A percentile compares a stretch with the other conserved stretches of the same genome.
phyloP scores from a whole-genome alignment of 2,329 filamentous ascomycete genomes.

The Pseudogymnoascus sp. region DNA sequence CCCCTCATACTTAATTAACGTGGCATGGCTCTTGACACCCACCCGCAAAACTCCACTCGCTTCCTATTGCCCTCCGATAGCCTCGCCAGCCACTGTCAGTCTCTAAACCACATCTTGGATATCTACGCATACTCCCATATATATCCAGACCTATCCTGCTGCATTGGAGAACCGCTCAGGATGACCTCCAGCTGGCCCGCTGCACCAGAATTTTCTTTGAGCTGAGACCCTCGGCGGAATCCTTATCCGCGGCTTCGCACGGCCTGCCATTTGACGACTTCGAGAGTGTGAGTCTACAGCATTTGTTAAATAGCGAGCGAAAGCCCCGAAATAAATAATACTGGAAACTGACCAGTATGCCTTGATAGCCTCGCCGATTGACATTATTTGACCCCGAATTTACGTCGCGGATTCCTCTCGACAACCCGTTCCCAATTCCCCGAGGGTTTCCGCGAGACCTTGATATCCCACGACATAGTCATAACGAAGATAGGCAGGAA shows the following conservation, averaged over 20 bases:
- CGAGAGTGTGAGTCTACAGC: neutral
- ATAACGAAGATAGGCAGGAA: neutral
- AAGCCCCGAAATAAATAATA: neutral
- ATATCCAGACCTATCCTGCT: neutral
- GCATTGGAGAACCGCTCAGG: neutral
- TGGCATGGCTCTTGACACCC: constrained; percentile 1
- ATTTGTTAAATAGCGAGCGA: neutral
- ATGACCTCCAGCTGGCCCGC: neutral
- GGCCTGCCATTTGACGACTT: neutral
- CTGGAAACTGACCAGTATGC: neutral
- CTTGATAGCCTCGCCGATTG: neutral
- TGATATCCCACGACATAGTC: neutral
- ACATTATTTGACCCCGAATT: neutral
- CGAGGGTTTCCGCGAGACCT: neutral
- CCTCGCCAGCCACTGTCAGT: neutral
- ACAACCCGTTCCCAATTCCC: neutral
- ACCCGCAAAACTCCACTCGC: constrained; percentile 3
- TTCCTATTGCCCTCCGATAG: neutral
- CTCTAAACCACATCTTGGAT: neutral
- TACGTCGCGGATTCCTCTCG: neutral
- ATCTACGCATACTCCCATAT: neutral
- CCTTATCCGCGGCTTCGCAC: neutral
- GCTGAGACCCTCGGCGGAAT: neutral
- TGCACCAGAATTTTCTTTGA: neutral
- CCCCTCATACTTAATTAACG: constrained; percentile 5